A percentile compares a stretch with the other conserved stretches of the same genome.
phyloP scores from a whole-genome alignment of 139 green algal species.

The Mychonastes homosphaera region DNA sequence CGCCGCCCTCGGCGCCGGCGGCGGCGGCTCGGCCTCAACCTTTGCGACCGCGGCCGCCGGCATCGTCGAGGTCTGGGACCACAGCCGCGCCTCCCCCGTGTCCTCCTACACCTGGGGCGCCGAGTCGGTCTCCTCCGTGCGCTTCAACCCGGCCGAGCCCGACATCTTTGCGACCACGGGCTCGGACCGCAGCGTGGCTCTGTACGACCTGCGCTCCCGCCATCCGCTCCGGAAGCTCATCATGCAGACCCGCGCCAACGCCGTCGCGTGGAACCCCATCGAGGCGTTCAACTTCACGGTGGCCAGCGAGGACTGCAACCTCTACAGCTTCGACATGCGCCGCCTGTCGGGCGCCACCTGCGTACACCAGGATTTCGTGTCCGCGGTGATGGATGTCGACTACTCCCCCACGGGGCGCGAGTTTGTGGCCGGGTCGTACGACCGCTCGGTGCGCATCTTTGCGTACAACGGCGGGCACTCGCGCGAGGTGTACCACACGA shows the following conservation, averaged over 20 bases:
- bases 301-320: conserved; percentile 89
- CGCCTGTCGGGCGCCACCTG: conserved; percentile 65
- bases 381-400: conserved; percentile 94
- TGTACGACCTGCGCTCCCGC: conserved; percentile 86
- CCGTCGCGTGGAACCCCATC: conserved; percentile 92
- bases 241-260: conserved; percentile 86
- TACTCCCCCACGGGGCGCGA: conserved; percentile 93
- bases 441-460: conserved; percentile 91
- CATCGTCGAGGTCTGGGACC: conserved; percentile 89
- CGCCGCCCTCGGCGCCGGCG: too few species aligned
- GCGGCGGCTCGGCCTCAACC: not conserved
- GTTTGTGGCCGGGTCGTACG: conserved; percentile 93
- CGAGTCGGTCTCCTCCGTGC: conserved; percentile 74
- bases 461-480: conserved; percentile 66
- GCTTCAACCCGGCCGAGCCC: conserved; percentile 89
- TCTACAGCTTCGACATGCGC: conserved; percentile 98
- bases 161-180: conserved; percentile 84
- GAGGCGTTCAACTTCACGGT: conserved; percentile 97
- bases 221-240: conserved; percentile 87
- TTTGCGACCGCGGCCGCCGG: conserved; percentile 82
- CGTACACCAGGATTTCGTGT: conserved; percentile 91
- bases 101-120: conserved; percentile 79
- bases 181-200: conserved; percentile 78
- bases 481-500: conserved; percentile 81
- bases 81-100: conserved; percentile 72